Evolutionary conservation across 192 early-diverging fungal species (phyloP), one percentile per base, ranked within the genome.

Genomic region (Gamsiella multidivaricata): DNA sequence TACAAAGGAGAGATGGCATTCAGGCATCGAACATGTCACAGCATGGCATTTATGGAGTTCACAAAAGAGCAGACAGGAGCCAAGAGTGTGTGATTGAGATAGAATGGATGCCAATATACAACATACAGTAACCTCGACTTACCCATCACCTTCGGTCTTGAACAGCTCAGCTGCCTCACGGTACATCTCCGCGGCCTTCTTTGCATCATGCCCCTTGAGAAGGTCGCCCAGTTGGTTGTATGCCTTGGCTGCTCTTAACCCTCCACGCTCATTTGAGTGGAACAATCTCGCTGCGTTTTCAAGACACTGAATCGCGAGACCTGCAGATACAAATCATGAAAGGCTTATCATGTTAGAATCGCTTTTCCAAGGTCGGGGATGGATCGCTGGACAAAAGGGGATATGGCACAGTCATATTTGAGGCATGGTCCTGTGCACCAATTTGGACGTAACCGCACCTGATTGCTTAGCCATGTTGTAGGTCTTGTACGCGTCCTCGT

Each of bases 401-500:
- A n/a, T n/a, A n/a, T n/a, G n/a, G n/a, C n/a, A n/a, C n/a, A n/a
- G n/a, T n/a, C n/a, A n/a, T n/a, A n/a, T n/a, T n/a, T n/a, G n/a
- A n/a, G n/a, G n/a, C n/a, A n/a, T n/a, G n/a, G n/a, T n/a, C n/a
- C n/a, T n/a, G n/a, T n/a, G n/a, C n/a, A n/a, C n/a, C n/a, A n/a
- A n/a, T n/a, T n/a, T n/a, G n/a, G n/a, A n/a, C n/a, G n/a, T n/a
- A n/a, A 14, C 3, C 15, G 25, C 75, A 78, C 81, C 81, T 47
- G 54, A 51, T 22, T 76, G 65, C 39, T 80, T 70, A 17, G 54
- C 43, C 70, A 80, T 79, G 49, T 83, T 68, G 49, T 69, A 79
- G 1, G 82, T 47, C 54, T 80, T 80, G 51, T 60, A 83, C 6
- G 75, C 82, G 34, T 83, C 71, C 54, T 83, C 82, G 45, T 83